These are phyloP conservation scores for Litchi chinensis DNA, from an alignment of 345 rosid genomes.

Conservation along the genomic window DNA sequence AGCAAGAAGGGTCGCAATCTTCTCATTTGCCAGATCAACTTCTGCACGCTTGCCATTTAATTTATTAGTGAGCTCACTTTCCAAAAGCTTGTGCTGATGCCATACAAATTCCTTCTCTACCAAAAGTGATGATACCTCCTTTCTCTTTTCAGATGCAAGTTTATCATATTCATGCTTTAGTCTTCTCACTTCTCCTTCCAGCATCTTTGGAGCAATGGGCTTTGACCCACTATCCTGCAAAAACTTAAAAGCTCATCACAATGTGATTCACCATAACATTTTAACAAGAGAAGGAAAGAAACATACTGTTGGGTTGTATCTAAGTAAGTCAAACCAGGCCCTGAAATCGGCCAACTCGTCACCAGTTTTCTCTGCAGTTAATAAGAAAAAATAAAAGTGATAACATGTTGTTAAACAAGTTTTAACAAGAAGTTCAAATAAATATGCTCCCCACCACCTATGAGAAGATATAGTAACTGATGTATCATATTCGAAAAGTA, in stretches of 20 bases:
- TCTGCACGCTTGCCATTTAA: slow-evolving; percentile 59
- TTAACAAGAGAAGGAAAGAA: slow-evolving; percentile 1
- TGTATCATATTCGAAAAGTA: not conserved
- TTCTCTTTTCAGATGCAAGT: slow-evolving; percentile 56
- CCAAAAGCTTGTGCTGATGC: slow-evolving; percentile 65
- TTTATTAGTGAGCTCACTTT: slow-evolving; percentile 50
- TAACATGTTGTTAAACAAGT: not conserved
- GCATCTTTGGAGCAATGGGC: slow-evolving; percentile 25
- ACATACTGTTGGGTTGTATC: slow-evolving; percentile 48
- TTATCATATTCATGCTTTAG: slow-evolving; percentile 55
- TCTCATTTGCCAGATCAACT: slow-evolving; percentile 53
- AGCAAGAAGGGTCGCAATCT: slow-evolving; percentile 56
- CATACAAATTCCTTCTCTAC: slow-evolving; percentile 71
- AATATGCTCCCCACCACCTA: not conserved
- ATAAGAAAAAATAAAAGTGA: not conserved
- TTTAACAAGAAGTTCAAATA: not conserved
- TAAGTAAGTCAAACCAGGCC: slow-evolving; percentile 55
- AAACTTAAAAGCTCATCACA: slow-evolving; percentile 15
- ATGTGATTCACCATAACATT: not conserved
- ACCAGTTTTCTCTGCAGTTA: slow-evolving; percentile 56
- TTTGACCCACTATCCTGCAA: slow-evolving; percentile 27
- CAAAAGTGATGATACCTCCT: slow-evolving; percentile 53
- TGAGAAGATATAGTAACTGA: not conserved
- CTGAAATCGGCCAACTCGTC: slow-evolving; percentile 70
- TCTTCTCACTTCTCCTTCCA: slow-evolving; percentile 49